Conservation (phyloP, 2,329 filamentous ascomycete genomes). For the Leptoxyphium fumago region DNA sequence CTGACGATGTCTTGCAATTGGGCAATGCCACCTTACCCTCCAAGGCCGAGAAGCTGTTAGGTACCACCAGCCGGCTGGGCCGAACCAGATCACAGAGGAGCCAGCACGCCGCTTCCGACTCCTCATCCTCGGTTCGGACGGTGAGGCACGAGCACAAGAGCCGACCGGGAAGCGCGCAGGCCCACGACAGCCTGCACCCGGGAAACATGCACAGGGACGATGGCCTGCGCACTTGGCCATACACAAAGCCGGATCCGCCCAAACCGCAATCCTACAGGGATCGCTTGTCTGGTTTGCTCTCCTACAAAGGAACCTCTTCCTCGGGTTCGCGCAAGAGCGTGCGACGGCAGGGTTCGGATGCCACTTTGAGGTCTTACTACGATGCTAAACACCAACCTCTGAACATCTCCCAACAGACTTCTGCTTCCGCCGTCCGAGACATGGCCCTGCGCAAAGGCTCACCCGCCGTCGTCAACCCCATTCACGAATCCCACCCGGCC, state of each 20-base stretch:
- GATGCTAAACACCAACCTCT: slow-evolving; percentile 26
- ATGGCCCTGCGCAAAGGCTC: slow-evolving; percentile 26
- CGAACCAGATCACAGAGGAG: slow-evolving; percentile 1
- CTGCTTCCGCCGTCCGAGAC: slow-evolving; percentile 29
- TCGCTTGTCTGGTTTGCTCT: background rate
- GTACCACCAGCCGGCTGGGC: background rate
- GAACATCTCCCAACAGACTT: slow-evolving; percentile 30
- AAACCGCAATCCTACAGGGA: background rate
- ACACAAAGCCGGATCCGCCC: background rate
- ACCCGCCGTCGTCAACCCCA: slow-evolving; percentile 10
- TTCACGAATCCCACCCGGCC: slow-evolving; percentile 7
- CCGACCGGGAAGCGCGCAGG: slow-evolving; percentile 6
- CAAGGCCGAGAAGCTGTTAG: slow-evolving; percentile 8
- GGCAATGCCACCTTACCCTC: slow-evolving; percentile 7
- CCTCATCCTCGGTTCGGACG: slow-evolving; percentile 6
- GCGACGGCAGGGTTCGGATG: slow-evolving; percentile 21
- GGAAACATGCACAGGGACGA: background rate
- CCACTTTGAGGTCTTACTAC: slow-evolving; percentile 29
- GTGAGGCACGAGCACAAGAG: slow-evolving; percentile 1
- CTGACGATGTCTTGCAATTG: slow-evolving; percentile 7
- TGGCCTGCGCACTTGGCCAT: background rate
- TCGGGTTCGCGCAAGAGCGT: slow-evolving; percentile 2
- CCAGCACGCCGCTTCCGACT: slow-evolving; percentile 6
- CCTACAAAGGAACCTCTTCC: background rate
- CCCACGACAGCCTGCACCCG: slow-evolving; percentile 3